Percentiles rank a stretch among this genome's conserved stretches.
Evolutionary conservation across 148 eudicot species (phyloP).

Genomic region (Selenicereus undatus): DNA sequence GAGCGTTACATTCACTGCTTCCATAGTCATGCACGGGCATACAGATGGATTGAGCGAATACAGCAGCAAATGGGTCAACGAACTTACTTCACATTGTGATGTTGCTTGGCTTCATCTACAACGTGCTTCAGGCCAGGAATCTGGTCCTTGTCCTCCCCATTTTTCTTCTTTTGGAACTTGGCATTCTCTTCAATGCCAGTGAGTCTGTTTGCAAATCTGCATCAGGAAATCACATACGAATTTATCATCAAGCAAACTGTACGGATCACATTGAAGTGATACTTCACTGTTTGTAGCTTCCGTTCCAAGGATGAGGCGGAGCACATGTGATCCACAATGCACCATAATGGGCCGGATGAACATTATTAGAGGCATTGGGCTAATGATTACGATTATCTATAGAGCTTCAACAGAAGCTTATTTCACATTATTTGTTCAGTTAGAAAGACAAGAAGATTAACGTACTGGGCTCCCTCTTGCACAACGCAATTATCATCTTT

Average conservation of each 20-base stretch:
- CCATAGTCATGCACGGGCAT: background rate
- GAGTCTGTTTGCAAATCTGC: slow-evolving; percentile 87
- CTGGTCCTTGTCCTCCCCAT: slow-evolving; percentile 40
- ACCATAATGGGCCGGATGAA: background rate
- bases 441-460: slow-evolving; percentile 7
- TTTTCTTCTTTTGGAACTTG: slow-evolving; percentile 76
- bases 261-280: slow-evolving; percentile 5
- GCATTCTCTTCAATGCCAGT: slow-evolving; percentile 85
- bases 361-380: background rate
- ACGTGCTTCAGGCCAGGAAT: slow-evolving; percentile 72
- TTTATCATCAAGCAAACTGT: background rate
- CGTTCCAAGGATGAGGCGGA: background rate
- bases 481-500: slow-evolving; percentile 48
- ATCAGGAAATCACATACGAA: background rate
- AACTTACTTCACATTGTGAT: slow-evolving; percentile 76
- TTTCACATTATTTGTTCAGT: background rate
- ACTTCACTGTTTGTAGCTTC: background rate
- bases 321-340: background rate
- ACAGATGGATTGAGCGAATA: background rate
- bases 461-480: slow-evolving; percentile 99
- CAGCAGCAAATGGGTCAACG: background rate
- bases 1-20: background rate
- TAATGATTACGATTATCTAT: background rate
- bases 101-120: slow-evolving; percentile 72
- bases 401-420: background rate